phyloP scores from a whole-genome alignment of 129 eudicot species.

The Logfia minima region DNA sequence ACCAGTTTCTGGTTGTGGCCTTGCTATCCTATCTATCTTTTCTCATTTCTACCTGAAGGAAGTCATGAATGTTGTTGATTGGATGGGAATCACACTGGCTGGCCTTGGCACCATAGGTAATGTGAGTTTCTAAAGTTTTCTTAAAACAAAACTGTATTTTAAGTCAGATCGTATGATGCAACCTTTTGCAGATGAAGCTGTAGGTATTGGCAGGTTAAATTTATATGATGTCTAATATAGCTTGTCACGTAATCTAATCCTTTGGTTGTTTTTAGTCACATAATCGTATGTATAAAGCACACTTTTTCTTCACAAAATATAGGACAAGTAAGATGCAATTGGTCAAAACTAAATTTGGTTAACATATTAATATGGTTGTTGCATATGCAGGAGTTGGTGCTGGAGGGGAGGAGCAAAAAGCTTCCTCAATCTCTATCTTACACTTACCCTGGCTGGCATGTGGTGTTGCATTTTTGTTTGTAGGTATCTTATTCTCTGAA shows the following conservation, averaged over 20 bases:
- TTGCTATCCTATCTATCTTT: constrained; percentile 85
- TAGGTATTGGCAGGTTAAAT: too few relatives aligned
- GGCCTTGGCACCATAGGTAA: constrained; percentile 99
- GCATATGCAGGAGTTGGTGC: constrained; percentile 88
- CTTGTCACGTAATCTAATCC: neutral
- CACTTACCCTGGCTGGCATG: constrained; percentile 85
- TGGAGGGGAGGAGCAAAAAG: constrained; percentile 96
- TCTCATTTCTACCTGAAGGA: constrained; percentile 96
- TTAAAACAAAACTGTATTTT: neutral
- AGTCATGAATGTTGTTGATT: constrained; percentile 90
- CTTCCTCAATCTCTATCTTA: constrained; percentile 67
- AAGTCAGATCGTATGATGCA: constrained; percentile 10
- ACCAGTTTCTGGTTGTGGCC: constrained; percentile 99
- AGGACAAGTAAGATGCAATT: neutral
- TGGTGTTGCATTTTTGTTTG: constrained; percentile 91
- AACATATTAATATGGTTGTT: neutral
- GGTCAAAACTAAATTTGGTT: neutral
- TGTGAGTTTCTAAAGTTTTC: constrained; percentile 41
- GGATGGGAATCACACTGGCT: constrained; percentile 84
- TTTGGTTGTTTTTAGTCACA: neutral
- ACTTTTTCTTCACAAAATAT: constrained; percentile 1
- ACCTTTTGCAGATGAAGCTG: constrained; percentile 17
- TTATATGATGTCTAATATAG: neutral
- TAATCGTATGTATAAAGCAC: too few relatives aligned
- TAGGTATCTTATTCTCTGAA: constrained; percentile 88